These are phyloP conservation scores for Heliamphora pulchella DNA, from an alignment of 179 eudicot genomes.

Conservation along the genomic window DNA sequence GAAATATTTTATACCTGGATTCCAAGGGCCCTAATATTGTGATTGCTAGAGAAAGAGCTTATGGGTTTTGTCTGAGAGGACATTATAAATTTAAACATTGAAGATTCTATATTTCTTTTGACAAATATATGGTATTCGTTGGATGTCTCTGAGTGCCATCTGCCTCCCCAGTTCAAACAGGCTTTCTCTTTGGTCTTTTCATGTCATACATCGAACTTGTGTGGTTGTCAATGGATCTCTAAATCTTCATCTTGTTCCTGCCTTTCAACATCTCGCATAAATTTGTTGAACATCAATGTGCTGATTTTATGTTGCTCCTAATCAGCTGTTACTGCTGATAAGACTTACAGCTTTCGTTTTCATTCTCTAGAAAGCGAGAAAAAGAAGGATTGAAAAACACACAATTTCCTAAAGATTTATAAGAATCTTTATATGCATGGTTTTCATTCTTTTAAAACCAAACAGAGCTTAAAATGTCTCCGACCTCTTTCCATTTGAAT, in stretches of 20 bases:
- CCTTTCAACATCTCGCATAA: neutral
- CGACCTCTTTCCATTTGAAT: neutral
- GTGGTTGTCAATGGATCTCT: neutral
- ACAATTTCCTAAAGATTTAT: neutral
- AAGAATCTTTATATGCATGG: too few relatives aligned
- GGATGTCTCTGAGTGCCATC: neutral
- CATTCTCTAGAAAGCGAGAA: neutral
- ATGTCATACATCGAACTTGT: neutral
- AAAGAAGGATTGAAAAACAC: neutral
- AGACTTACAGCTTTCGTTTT: neutral
- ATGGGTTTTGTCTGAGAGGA: neutral
- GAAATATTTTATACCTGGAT: neutral
- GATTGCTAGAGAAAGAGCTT: neutral
- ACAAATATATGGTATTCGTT: neutral
- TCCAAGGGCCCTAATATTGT: neutral
- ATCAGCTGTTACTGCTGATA: conserved; percentile 5
- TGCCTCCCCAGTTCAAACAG: neutral
- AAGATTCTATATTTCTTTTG: neutral
- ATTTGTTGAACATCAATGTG: neutral
- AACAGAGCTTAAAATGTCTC: neutral
- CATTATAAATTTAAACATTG: neutral
- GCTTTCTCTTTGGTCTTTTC: neutral
- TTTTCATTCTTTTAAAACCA: neutral
- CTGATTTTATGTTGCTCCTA: neutral
- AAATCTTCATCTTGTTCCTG: neutral